These are phyloP conservation scores for Salix caprea DNA, from an alignment of 345 rosid genomes.

Conservation along the genomic window DNA sequence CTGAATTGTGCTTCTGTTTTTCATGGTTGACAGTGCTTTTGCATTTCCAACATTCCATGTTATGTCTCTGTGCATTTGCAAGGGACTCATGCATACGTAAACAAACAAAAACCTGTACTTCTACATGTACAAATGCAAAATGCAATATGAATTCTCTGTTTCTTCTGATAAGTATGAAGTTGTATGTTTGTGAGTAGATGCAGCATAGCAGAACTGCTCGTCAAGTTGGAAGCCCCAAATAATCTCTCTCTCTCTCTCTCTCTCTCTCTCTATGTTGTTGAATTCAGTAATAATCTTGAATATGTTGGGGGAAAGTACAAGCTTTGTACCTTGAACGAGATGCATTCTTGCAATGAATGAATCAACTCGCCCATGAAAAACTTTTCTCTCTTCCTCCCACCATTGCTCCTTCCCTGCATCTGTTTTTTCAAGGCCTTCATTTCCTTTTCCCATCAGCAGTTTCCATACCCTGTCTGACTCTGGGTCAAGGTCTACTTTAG, in stretches of 20 bases:
- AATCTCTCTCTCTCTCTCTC: not conserved
- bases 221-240: not conserved
- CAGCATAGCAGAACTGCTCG: not conserved
- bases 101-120: not conserved
- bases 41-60: not conserved
- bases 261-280: not conserved
- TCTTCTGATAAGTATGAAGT: not conserved
- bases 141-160: not conserved
- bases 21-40: not conserved
- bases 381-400: slow-evolving; percentile 86
- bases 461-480: slow-evolving; percentile 88
- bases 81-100: not conserved
- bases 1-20: not conserved
- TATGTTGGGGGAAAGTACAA: not conserved
- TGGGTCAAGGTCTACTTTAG: slow-evolving; percentile 84
- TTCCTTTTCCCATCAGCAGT: slow-evolving; percentile 73
- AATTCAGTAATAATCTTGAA: not conserved
- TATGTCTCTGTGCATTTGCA: not conserved
- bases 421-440: slow-evolving; percentile 40
- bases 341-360: slow-evolving; percentile 95
- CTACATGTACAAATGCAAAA: not conserved
- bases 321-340: slow-evolving; percentile 76
- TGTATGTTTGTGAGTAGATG: not conserved
- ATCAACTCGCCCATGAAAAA: slow-evolving; percentile 70
- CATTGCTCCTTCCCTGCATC: slow-evolving; percentile 55